These are phyloP conservation scores for Melocanna baccifera DNA, from an alignment of 176 grass and related monocot genomes.

Conservation along the genomic window DNA sequence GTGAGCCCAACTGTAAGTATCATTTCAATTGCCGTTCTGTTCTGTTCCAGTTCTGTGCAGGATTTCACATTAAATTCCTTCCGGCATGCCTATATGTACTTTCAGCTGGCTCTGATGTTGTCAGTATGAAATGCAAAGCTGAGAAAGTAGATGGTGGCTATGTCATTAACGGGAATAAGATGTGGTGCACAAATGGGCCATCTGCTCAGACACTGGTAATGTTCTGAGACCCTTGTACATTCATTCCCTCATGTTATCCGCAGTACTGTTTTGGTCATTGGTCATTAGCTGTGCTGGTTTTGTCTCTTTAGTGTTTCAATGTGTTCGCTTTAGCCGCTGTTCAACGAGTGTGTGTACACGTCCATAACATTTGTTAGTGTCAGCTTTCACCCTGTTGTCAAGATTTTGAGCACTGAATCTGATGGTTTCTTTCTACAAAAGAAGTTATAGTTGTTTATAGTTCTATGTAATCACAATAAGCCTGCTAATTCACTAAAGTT, in stretches of 20 bases:
- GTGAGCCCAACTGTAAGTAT: conserved; percentile 87
- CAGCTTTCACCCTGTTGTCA: background rate
- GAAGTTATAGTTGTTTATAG: conserved; percentile 2
- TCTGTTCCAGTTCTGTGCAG: background rate
- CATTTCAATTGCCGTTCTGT: background rate
- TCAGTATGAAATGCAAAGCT: conserved; percentile 98
- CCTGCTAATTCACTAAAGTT: conserved; percentile 22
- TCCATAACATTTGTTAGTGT: background rate
- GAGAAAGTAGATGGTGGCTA: conserved; percentile 90
- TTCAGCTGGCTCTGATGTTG: conserved; percentile 96
- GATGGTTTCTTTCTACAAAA: conserved; percentile 2
- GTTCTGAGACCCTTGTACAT: background rate
- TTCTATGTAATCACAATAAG: background rate
- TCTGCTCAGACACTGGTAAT: conserved; percentile 88
- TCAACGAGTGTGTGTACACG: background rate
- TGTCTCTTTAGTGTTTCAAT: conserved; percentile 10
- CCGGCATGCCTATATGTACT: background rate
- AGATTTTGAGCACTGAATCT: background rate
- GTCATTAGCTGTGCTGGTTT: background rate
- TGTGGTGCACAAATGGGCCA: conserved; percentile 99
- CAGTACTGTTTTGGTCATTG: background rate
- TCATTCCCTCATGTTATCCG: background rate
- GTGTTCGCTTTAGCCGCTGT: background rate
- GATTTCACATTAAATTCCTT: conserved; percentile 1
- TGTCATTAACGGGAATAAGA: conserved; percentile 88